These are phyloP conservation scores for Epichloe scottii DNA, from an alignment of 2,329 filamentous ascomycete species.

Conservation along the genomic window DNA sequence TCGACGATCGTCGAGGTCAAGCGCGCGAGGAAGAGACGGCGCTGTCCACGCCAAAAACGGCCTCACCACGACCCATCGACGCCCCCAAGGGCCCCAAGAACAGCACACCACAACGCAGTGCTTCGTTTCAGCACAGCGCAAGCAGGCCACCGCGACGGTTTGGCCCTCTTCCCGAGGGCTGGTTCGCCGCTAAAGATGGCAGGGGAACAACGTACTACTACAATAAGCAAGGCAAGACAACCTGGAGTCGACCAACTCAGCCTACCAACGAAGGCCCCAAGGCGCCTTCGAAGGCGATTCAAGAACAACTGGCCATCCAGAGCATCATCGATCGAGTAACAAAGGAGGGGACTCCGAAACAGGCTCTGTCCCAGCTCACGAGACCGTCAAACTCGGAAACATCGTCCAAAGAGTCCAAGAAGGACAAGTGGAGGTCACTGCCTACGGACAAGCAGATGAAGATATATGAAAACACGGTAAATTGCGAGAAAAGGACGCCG, in stretches of 20 bases:
- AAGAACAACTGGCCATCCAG: conserved; percentile 63
- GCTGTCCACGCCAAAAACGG: conserved; percentile 26
- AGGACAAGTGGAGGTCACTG: conserved; percentile 58
- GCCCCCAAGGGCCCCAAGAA: conserved; percentile 48
- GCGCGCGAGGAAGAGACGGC: conserved; percentile 28
- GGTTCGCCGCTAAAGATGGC: conserved; percentile 64
- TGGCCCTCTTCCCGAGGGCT: conserved; percentile 62
- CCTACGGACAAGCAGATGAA: conserved; percentile 83
- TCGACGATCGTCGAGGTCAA: conserved; percentile 47
- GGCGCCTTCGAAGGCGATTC: conserved; percentile 47
- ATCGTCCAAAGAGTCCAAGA: conserved; percentile 44
- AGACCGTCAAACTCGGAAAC: conserved; percentile 37
- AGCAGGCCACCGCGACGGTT: conserved; percentile 40
- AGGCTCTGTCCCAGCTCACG: conserved; percentile 49
- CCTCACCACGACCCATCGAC: conserved; percentile 33
- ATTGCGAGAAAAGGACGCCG: conserved; percentile 16
- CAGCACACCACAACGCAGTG: conserved; percentile 43
- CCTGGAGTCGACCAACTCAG: conserved; percentile 66
- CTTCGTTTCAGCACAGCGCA: conserved; percentile 35
- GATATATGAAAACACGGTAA: conserved; percentile 84
- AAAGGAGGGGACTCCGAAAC: conserved; percentile 45
- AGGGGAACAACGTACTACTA: conserved; percentile 78
- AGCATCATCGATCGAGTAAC: conserved; percentile 79
- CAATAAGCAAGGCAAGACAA: conserved; percentile 61
- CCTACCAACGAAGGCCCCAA: conserved; percentile 55